Percentiles rank a stretch among this genome's conserved stretches.
These are phyloP conservation scores for Brettanomyces custersianus DNA, from an alignment of 805 yeast genomes.

Conservation along the genomic window DNA sequence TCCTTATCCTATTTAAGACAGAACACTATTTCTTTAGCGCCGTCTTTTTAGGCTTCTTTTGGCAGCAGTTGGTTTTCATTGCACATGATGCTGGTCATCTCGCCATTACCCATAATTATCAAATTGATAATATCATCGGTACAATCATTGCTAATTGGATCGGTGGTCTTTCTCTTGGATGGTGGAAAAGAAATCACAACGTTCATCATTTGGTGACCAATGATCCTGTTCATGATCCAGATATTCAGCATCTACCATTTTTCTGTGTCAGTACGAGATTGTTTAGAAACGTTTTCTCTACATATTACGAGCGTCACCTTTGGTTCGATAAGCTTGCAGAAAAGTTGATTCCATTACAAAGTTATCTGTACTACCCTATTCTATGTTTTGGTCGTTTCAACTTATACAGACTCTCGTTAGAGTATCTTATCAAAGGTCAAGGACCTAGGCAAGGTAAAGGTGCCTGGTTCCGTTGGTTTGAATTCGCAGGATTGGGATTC, in stretches of 20 bases:
- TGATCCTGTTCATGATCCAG: constrained; percentile 92
- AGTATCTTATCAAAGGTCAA: constrained; percentile 58
- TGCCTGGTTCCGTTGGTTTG: constrained; percentile 79
- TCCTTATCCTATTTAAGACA: constrained; percentile 39
- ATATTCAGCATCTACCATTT: constrained; percentile 86
- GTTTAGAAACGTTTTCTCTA: constrained; percentile 63
- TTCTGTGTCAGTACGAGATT: constrained; percentile 75
- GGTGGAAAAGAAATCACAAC: constrained; percentile 94
- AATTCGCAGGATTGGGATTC: constrained; percentile 55
- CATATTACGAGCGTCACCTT: constrained; percentile 63
- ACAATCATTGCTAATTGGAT: constrained; percentile 63
- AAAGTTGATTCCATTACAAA: constrained; percentile 51
- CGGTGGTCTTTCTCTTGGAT: constrained; percentile 86
- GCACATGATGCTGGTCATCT: constrained; percentile 91
- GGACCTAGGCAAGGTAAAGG: constrained; percentile 80
- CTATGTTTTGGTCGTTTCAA: constrained; percentile 80
- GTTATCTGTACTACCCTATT: constrained; percentile 67
- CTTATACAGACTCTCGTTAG: constrained; percentile 74
- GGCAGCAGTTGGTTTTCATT: constrained; percentile 86
- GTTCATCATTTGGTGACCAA: constrained; percentile 91
- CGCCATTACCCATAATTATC: constrained; percentile 73
- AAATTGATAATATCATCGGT: constrained; percentile 66
- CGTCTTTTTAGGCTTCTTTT: constrained; percentile 56
- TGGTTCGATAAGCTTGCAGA: constrained; percentile 63
- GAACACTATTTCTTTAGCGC: constrained; percentile 50